Evolutionary conservation across 495 filamentous ascomycete species (phyloP), one percentile per base, ranked within the genome.

Genomic region (Xylaria palmicola): DNA sequence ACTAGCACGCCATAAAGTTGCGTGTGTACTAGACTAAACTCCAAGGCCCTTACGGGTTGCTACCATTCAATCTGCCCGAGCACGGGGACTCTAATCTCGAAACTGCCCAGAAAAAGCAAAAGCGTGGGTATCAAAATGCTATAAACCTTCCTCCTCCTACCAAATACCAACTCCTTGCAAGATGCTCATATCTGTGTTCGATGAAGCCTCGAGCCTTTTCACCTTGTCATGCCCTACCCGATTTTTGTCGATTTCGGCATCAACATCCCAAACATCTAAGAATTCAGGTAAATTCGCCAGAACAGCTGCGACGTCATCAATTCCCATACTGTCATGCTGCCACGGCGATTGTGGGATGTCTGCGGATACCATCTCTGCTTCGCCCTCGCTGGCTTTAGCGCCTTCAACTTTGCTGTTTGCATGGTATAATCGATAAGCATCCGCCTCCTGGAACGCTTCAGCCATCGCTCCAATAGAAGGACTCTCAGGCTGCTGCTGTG

Each of bases 241-340:
- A 49, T 40, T 68, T 20, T 37, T 69, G 7, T 62, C 67, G 0
- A 79, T 63, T 51, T 79, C 75, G 4, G 62, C 59, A 6, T 80
- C 73, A 0, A 79, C 59, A 50, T 81, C 72, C 74, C 74, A 78
- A 19, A 57, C 62, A 8, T 67, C 67, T 6, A 81, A 53, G 45
- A 79, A 80, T 6, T 80, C 72, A 49, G 72, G 68, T 13, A 81
- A 49, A 55, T 81, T 75, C 10, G 73, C 64, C 62, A 81, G 54
- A 0, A 81, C 76, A 2, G 64, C 75, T 0, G 65, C 72, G 19
- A 81, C 78, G 45, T 79, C 74, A 41, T 81, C 78, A 0, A 64
- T 64, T 6, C 19, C 64, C 15, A 66, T 49, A 44, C 62, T 65
- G 19, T 68, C 68, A 9, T 66, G 60, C 27, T 30, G 63, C 69